Base-by-base conservation (phyloP, 257 asterid species). In the Scutellaria galericulata region DNA sequence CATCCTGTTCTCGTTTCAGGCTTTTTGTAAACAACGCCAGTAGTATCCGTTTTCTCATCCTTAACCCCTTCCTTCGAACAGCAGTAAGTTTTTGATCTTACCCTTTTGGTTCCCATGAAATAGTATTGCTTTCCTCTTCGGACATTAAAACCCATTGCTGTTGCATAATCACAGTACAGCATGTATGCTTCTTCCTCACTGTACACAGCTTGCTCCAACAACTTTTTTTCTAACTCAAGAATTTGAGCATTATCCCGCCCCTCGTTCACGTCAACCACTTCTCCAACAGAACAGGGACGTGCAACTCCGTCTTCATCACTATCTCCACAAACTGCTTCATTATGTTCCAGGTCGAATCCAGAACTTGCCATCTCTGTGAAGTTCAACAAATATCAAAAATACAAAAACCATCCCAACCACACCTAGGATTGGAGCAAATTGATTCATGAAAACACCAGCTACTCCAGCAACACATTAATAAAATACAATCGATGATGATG, bases 121-220 rank as follows among this genome's bases (percentile, higher is more conserved):
- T 89, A 89, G 70, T 87, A 83, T 37, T 89, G 96, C 74, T 89
- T 89, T 27, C 90, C 89, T 77, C 91, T 82, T 20, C 96, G 80
- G 39, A 89, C 96, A 57, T 81, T 86, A 70, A 89, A 89, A 51
- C 96, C 96, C 83, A 83, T 54, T 10, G 85, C 88, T 62, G 83
- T 88, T 7, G 90, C 93, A 63, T 89, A 89, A 63, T 87, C 93
- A 71, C 96, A 85, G 73, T 89, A 89, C 70, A 85, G 46, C 89
- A 85, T 85, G 76, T 86, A 89, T 15, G 96, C 96, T 79, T 87
- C 96, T 71, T 86, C 90, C 80, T 86, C 92, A 73, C 86, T 76
- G 71, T 73, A 78, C 70, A 88, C 87, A 39, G 75, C 80, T 68
- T 86, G 88, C 67, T 86, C 89, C 75, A 76, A 52, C 75, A 86